These are phyloP conservation scores for Dalbergia cochinchinensis DNA, from an alignment of 306 rosid species.

Conservation along the genomic window DNA sequence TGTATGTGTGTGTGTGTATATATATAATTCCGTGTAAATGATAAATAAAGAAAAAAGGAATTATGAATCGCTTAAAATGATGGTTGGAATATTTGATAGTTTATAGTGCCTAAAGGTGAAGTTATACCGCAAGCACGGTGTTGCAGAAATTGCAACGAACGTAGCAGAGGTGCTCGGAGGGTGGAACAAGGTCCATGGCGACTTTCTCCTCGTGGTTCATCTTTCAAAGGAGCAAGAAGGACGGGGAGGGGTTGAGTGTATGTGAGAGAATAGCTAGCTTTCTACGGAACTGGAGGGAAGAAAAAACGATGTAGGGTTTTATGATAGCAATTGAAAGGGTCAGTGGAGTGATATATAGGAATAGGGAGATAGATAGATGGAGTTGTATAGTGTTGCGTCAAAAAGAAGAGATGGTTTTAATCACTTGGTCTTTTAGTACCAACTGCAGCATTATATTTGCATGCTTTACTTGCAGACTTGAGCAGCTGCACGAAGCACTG, in stretches of 20 bases:
- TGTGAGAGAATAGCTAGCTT: background rate
- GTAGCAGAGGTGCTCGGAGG: slow-evolving; percentile 91
- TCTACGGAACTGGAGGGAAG: too few relatives aligned
- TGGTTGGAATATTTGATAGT: background rate
- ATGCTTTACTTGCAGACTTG: slow-evolving; percentile 54
- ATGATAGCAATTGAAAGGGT: slow-evolving; percentile 45
- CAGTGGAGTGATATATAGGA: slow-evolving; percentile 41
- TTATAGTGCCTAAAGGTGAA: slow-evolving; percentile 20
- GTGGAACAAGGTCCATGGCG: slow-evolving; percentile 74
- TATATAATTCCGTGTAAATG: background rate
- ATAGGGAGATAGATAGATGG: background rate
- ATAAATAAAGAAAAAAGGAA: background rate
- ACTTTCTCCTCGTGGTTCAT: slow-evolving; percentile 83
- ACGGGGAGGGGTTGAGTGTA: background rate
- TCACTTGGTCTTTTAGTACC: slow-evolving; percentile 42
- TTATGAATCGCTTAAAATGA: background rate
- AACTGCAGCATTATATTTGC: slow-evolving; percentile 48
- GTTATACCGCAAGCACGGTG: slow-evolving; percentile 91
- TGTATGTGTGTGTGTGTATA: background rate
- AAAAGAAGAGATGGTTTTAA: slow-evolving; percentile 58
- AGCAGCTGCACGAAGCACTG: slow-evolving; percentile 47
- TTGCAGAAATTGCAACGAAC: slow-evolving; percentile 97
- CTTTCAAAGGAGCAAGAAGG: background rate
- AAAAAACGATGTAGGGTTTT: slow-evolving; percentile 47
- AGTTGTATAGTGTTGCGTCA: slow-evolving; percentile 48